Conservation (phyloP, 352 stramenopile species). For the Globisporangium heterothallicum region DNA sequence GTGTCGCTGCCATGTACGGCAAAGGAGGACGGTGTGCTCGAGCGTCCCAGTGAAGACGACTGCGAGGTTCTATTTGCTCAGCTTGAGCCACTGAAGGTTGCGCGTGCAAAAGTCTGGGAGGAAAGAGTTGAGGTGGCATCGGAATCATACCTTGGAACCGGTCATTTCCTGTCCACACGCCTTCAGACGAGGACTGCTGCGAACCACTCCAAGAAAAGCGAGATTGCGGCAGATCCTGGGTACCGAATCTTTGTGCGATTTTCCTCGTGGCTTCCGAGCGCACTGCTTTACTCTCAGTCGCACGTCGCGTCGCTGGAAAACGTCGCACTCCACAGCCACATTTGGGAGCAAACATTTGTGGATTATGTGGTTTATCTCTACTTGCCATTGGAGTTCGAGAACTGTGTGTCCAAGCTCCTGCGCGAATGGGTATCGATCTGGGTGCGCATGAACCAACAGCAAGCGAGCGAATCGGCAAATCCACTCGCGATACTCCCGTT, state of each 20-base stretch:
- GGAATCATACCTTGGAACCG: neutral
- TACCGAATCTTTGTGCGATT: constrained; percentile 6
- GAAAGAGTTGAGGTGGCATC: neutral
- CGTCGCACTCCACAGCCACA: neutral
- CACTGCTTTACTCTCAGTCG: constrained; percentile 18
- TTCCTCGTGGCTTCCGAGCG: constrained; percentile 12
- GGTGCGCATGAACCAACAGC: constrained; percentile 32
- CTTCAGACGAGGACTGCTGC: constrained; percentile 2
- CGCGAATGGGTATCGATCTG: constrained; percentile 42
- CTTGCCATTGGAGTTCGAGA: constrained; percentile 50
- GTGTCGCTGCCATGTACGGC: neutral
- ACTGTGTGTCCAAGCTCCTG: constrained; percentile 19
- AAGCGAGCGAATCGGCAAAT: constrained; percentile 2
- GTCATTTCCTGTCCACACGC: neutral
- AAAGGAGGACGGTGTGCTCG: neutral
- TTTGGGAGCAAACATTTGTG: constrained; percentile 39
- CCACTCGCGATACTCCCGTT: constrained; percentile 37
- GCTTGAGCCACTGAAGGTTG: constrained; percentile 1
- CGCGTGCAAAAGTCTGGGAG: neutral
- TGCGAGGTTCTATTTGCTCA: constrained; percentile 8
- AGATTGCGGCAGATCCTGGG: no score
- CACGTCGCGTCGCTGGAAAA: constrained; percentile 1
- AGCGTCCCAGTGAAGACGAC: neutral
- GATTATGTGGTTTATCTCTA: constrained; percentile 47
- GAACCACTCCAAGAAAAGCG: neutral